Percentiles rank a stretch among this genome's conserved stretches.
phyloP scores from a whole-genome alignment of 768 basidiomycete species.

The Trametes cingulata region DNA sequence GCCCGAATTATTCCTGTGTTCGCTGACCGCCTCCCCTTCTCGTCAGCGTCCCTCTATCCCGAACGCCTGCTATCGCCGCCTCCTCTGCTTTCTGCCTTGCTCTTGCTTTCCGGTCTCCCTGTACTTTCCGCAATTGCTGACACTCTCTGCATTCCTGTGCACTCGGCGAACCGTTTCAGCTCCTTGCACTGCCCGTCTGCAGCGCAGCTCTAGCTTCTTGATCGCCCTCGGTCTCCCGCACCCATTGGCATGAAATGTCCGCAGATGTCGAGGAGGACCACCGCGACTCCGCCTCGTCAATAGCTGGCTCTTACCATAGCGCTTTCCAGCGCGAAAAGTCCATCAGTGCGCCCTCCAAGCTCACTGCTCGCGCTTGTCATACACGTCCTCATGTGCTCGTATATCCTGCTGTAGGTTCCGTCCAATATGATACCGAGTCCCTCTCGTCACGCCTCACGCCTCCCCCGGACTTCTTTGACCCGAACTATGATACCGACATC shows the following conservation, averaged over 20 bases:
- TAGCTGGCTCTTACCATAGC: constrained; percentile 9
- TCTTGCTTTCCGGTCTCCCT: not conserved
- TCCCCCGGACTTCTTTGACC: constrained; percentile 27
- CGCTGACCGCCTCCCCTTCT: constrained; percentile 8
- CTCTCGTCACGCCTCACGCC: constrained; percentile 3
- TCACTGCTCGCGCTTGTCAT: not conserved
- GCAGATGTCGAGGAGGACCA: constrained; percentile 20
- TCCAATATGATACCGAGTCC: constrained; percentile 13
- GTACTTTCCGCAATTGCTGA: not conserved
- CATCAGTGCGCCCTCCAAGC: constrained; percentile 8
- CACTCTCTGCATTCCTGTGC: not conserved
- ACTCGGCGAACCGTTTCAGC: too few relatives aligned
- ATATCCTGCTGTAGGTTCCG: not conserved
- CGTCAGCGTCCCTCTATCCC: constrained; percentile 7
- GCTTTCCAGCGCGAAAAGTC: constrained; percentile 15
- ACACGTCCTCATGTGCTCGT: not conserved
- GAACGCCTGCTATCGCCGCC: not conserved
- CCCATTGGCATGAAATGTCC: constrained; percentile 21
- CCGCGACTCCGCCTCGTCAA: constrained; percentile 13
- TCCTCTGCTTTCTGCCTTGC: not conserved
- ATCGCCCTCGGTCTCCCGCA: not conserved
- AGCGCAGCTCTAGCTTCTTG: not conserved
- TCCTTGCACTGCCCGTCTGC: not conserved
- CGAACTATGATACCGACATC: constrained; percentile 30
- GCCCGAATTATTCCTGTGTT: not conserved